phyloP scores from a whole-genome alignment of 2,329 filamentous ascomycete species.

The Venturiaceae sp. region DNA sequence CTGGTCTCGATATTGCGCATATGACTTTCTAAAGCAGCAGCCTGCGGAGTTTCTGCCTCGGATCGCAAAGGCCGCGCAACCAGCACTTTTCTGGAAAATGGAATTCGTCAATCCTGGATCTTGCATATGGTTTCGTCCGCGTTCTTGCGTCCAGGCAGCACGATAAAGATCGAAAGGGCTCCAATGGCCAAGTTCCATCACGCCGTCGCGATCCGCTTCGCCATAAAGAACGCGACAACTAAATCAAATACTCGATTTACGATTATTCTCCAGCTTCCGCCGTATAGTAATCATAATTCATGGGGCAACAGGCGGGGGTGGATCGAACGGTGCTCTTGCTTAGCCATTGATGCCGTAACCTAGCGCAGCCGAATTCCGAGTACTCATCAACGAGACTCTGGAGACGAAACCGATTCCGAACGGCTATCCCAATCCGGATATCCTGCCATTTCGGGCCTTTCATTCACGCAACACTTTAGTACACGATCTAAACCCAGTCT shows the following conservation, averaged over 20 bases:
- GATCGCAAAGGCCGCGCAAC: neutral
- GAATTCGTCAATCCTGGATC: neutral
- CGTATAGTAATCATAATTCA: neutral
- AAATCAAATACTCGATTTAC: neutral
- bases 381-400: neutral
- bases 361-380: neutral
- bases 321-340: neutral
- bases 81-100: neutral
- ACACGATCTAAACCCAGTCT: too few species aligned
- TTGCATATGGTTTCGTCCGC: neutral
- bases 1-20: neutral
- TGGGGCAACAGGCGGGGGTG: neutral
- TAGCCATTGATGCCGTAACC: neutral
- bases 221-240: neutral
- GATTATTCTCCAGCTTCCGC: neutral
- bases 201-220: neutral
- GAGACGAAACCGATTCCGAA: neutral
- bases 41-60: neutral
- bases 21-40: neutral
- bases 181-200: neutral
- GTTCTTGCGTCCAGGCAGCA: neutral
- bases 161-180: neutral
- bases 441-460: neutral
- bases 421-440: neutral
- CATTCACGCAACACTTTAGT: neutral